Base-by-base conservation (phyloP, 1,284 basidiomycete species). In the Trichosporon inkin region DNA sequence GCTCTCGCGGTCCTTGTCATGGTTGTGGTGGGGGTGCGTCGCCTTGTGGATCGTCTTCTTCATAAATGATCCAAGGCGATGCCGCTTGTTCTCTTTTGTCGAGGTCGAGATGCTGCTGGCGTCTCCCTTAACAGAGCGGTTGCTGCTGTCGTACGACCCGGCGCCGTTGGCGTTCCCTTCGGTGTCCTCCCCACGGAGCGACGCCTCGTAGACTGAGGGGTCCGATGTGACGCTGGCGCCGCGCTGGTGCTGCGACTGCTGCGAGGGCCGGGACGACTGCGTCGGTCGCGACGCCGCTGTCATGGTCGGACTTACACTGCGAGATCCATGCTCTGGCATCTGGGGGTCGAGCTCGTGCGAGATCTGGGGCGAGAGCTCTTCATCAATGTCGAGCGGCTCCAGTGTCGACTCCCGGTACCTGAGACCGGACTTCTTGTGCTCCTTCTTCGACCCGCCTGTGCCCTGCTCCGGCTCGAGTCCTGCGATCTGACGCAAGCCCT, bases 401-500 rank as follows among this genome's bases (percentile, higher is more conserved):
- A 56, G 24, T 6, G 60, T 49, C 40, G 61, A 57, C 19, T 62
- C 61, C 13, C 51, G 61, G 41, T 58, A 62, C 0, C 61, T 61
- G 34, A 66, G n/a, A 0, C 57, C 62, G 28, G 58, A 58, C 55
- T 59, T 59, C 39, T 58, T 57, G 17, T 28, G 19, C n/a, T 36
- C 35, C 47, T 39, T 55, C 24, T 41, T 36, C 44, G 28, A 5
- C 24, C 22, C 22, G 16, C 22, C 22, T 8, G 54, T 37, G 17
- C 16, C 41, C 6, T 37, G 24, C 14, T 60, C 58, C 22, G 61
- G 60, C 38, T 51, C 59, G 41, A 66, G 57, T 2, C 65, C 60
- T 1, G 69, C 67, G 36, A 68, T 62, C n/a, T 68, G 64, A 13
- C 66, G 64, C 24, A 75, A 57, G 11, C 61, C 60, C 60, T 72